Evolutionary conservation across 306 rosid species (phyloP).

Genomic region (Morella rubra): DNA sequence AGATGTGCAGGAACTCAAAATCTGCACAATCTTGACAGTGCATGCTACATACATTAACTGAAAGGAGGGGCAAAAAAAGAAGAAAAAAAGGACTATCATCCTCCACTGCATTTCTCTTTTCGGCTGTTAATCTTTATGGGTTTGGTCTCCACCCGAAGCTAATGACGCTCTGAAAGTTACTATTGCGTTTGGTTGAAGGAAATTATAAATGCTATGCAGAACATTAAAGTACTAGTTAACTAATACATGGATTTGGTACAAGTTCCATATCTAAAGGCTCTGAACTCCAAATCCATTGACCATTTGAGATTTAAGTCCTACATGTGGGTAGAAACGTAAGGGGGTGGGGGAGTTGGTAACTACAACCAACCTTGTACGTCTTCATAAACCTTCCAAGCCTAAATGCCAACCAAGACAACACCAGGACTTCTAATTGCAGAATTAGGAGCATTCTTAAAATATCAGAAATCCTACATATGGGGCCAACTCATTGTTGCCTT

Average conservation of each 20-base stretch:
- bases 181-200: not conserved
- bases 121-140: not conserved
- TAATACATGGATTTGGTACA: not conserved
- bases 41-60: too few species aligned
- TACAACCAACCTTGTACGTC: not conserved
- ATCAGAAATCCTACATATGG: not conserved
- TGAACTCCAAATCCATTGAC: not conserved
- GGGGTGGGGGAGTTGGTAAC: not conserved
- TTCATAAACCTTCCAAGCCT: not conserved
- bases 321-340: not conserved
- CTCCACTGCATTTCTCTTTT: not conserved
- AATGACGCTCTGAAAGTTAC: constrained; percentile 1
- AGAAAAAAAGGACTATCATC: too few species aligned
- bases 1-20: too few species aligned
- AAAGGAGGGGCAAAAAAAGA: too few species aligned
- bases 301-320: not conserved
- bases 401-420: not conserved
- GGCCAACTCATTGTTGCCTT: not conserved
- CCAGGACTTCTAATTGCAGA: not conserved
- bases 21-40: too few species aligned
- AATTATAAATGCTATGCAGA: not conserved
- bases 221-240: not conserved
- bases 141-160: not conserved
- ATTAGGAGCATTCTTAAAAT: not conserved
- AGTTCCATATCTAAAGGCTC: not conserved